Evolutionary conservation across 768 basidiomycete genomes (phyloP), one percentile per base, ranked within the genome.

Genomic region (Kwoniella sp.): DNA sequence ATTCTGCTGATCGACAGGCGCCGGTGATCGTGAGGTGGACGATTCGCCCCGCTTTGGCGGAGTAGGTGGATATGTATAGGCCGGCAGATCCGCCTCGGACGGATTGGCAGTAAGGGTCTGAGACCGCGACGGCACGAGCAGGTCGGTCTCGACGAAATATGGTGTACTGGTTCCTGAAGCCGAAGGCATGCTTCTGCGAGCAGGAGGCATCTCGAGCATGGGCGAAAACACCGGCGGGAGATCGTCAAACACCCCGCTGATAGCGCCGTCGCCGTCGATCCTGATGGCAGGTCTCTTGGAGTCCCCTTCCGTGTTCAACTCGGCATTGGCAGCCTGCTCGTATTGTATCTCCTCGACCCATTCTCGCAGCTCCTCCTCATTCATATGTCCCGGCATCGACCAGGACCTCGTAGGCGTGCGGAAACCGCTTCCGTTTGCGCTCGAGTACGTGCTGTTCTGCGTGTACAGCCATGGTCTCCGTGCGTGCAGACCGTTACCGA

Each of bases 331-430:
- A 20, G 40, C 32, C 22, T 49, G 53, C 31, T 55, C 53, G 14
- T 41, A 40, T 27, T 59, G 49, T 37, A 65, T 47, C 36, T 63
- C 66, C 19, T 51, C 43, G 14, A 51, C 42, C 52, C 60, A 67
- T 40, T 63, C 66, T 29, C 56, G 27, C 57, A 62, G 34, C 44
- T 67, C 66, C 29, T 64, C 59, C 23, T 59, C 60, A 19, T 50
- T 62, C 62, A 67, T 54, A 25, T 60, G 65, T 20, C 57, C 56
- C 9, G 65, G 65, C 29, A 67, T 53, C 19, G 56, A 59, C 62
- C 65, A 63, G 9, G 59, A 53, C 43, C 65, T 46, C 27, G 45
- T 42, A 3, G 41, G 46, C 28, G 36, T 45, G 20, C 32, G n/a
- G 9, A 12, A 49, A 10, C 41, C 42, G 34, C 37, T 54, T 20